Evolutionary conservation across 306 rosid species (phyloP), one percentile per base, ranked within the genome.

Genomic region (Cyamopsis tetragonoloba): DNA sequence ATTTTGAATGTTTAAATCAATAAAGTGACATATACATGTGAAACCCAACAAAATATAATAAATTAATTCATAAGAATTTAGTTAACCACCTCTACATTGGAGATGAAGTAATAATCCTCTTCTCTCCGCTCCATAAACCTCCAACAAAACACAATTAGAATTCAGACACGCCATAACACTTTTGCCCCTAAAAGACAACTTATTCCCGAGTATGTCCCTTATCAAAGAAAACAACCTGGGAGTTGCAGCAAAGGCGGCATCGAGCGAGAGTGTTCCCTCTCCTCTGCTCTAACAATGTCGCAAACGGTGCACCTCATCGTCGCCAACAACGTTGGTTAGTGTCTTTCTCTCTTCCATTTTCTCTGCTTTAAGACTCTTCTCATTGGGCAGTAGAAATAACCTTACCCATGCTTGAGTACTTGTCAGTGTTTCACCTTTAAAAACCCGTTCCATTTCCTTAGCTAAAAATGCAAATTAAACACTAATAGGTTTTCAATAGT

Each of bases 151-250:
- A n/a, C n/a, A n/a, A 38, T 34, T 34, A 34, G 39, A 6, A 34
- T 2, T 2, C 9, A 34, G 2, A 34, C 39, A 34, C 7, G 7
- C 1, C 1, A 0, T 41, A 12, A 60, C 76, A 15, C 0, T 3
- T 24, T 53, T 81, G 24, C 38, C 77, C 73, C 59, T 12, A 12
- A 41, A 1, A n/a, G 27, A 43, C 0, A 0, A 0, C 5, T 14
- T 43, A 56, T 75, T 76, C n/a, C 84, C 90, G 4, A 63, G n/a
- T 43, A 18, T 26, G 67, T 71, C 85, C 89, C 88, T 85, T 81
- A 85, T 81, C 91, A 15, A 31, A 69, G 24, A 42, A 32, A 49
- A 28, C 15, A 59, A 46, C 43, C 54, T 51, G 10, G 42, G 66
- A 69, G 20, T 10, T 17, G 6, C 12, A 7, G 46, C 24, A 58